phyloP scores from a whole-genome alignment of 1,284 basidiomycete species.

The Moniliella sp. region DNA sequence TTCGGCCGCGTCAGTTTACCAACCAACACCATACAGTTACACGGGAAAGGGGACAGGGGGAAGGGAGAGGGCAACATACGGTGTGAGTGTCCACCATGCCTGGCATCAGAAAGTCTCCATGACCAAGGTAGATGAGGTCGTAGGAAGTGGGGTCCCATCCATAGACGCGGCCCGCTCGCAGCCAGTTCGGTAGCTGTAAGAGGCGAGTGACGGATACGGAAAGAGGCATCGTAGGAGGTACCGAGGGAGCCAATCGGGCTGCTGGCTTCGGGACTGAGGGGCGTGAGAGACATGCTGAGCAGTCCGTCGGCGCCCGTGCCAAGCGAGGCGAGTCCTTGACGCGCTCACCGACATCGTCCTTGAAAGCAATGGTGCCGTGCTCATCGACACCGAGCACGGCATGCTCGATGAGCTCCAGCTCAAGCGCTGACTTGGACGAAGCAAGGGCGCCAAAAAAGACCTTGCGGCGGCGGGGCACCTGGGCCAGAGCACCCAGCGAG shows the following conservation, averaged over 20 bases:
- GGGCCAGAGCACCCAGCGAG: too few species aligned
- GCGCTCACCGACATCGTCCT: constrained; percentile 18
- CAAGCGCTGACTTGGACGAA: constrained; percentile 8
- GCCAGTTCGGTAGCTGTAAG: too few species aligned
- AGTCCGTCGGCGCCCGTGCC: not conserved
- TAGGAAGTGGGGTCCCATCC: constrained; percentile 29
- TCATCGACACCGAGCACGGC: constrained; percentile 20
- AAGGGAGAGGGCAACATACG: constrained; percentile 14
- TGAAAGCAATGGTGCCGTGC: constrained; percentile 18
- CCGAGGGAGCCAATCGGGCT: too few species aligned
- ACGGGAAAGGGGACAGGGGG: too few species aligned
- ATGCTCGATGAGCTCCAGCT: constrained; percentile 12
- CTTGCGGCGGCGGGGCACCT: constrained; percentile 7
- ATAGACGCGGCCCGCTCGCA: too few species aligned
- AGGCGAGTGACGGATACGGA: too few species aligned
- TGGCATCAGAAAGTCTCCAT: constrained; percentile 62
- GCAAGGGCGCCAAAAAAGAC: constrained; percentile 24
- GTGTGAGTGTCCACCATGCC: constrained; percentile 78
- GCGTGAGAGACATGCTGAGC: constrained; percentile 5
- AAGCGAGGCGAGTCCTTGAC: constrained; percentile 2
- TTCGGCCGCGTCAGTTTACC: too few species aligned
- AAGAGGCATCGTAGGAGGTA: too few species aligned
- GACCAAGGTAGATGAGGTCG: constrained; percentile 39
- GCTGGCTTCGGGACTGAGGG: constrained; percentile 7
- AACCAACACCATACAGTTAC: too few species aligned